These are phyloP conservation scores for Mikania micrantha DNA, from an alignment of 129 eudicot genomes.

Conservation along the genomic window DNA sequence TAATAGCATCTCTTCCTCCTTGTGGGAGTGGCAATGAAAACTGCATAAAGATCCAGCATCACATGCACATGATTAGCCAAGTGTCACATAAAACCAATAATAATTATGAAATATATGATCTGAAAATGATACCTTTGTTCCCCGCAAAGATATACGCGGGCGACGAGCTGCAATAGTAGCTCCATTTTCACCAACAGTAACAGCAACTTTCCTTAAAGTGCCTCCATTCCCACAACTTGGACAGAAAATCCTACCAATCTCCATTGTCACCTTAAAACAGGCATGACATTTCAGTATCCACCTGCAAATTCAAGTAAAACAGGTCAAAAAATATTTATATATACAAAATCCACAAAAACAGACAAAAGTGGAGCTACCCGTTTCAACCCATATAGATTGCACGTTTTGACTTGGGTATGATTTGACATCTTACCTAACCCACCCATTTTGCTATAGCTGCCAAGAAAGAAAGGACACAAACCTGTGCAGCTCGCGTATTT, in stretches of 20 bases:
- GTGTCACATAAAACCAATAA: neutral
- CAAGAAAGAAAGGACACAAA: constrained; percentile 14
- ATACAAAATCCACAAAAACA: too few relatives aligned
- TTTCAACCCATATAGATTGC: neutral
- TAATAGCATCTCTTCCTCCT: constrained; percentile 85
- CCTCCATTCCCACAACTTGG: constrained; percentile 97
- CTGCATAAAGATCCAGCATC: constrained; percentile 34
- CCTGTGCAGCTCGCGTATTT: constrained; percentile 95
- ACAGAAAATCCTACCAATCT: constrained; percentile 76
- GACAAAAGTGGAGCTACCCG: neutral
- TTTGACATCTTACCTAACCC: neutral
- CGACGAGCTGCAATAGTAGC: constrained; percentile 64
- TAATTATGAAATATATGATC: neutral
- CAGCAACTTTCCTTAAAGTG: constrained; percentile 89
- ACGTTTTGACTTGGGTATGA: neutral
- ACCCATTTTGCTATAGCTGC: neutral
- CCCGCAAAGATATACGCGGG: constrained; percentile 76
- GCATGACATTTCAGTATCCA: constrained; percentile 98
- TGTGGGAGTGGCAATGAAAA: constrained; percentile 88
- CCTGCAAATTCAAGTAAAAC: constrained; percentile 33
- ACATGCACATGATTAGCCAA: neutral
- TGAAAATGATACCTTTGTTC: constrained; percentile 56
- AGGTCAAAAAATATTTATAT: too few relatives aligned
- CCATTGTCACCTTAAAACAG: constrained; percentile 83
- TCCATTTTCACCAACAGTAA: constrained; percentile 95